Evolutionary conservation across 1,139 yeast genomes (phyloP).

Genomic region (Meyerozyma athensensis): DNA sequence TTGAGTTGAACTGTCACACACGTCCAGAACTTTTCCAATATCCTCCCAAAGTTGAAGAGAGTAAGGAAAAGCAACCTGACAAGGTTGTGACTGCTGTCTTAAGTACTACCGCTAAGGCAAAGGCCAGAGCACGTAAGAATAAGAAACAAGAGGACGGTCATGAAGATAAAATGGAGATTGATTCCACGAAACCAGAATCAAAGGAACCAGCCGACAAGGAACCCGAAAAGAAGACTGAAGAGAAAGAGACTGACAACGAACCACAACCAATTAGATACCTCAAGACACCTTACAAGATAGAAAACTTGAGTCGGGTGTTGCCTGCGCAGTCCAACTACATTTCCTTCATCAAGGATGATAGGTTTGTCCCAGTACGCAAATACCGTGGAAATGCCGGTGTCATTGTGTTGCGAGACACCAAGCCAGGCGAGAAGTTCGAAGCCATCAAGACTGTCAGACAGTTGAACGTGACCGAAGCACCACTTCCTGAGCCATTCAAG

Average conservation of each 20-base stretch:
- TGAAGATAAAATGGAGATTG: constrained; percentile 28
- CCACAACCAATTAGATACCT: constrained; percentile 38
- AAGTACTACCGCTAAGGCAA: constrained; percentile 89
- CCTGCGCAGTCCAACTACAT: constrained; percentile 88
- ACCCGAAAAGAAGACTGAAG: constrained; percentile 22
- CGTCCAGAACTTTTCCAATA: constrained; percentile 79
- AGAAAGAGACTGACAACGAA: constrained; percentile 22
- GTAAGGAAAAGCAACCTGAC: constrained; percentile 79
- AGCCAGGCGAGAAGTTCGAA: constrained; percentile 61
- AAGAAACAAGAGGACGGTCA: constrained; percentile 43
- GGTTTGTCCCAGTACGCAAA: constrained; percentile 81
- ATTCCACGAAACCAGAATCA: constrained; percentile 17
- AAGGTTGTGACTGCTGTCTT: constrained; percentile 90
- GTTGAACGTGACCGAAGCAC: constrained; percentile 77
- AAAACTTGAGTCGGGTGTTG: constrained; percentile 80
- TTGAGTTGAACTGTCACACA: constrained; percentile 76
- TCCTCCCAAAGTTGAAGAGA: constrained; percentile 83
- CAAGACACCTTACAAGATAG: constrained; percentile 62
- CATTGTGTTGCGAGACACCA: constrained; percentile 67
- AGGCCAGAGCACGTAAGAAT: constrained; percentile 81
- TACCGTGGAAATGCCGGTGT: constrained; percentile 80
- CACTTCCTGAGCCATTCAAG: constrained; percentile 82
- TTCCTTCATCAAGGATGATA: constrained; percentile 67
- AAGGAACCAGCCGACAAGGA: constrained; percentile 15
- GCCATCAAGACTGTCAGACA: constrained; percentile 84